Base-by-base conservation (phyloP, 345 rosid species). In the Eucalyptus polybractea region DNA sequence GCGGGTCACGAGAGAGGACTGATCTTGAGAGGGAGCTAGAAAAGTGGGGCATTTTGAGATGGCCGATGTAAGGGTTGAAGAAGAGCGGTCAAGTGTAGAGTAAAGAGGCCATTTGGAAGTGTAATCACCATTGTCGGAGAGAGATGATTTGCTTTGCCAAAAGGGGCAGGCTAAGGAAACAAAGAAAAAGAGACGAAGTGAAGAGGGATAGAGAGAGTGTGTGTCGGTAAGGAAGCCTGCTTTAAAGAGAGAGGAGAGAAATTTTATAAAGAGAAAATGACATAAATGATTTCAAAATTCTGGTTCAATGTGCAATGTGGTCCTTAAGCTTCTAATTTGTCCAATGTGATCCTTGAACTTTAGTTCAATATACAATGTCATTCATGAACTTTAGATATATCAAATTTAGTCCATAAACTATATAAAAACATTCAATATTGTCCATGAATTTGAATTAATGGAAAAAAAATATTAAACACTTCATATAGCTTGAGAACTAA, bases 161-260 rank as follows among this genome's bases (percentile, higher is more conserved):
- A 49, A 60, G 40, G 50, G 45, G 25, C 29, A 42, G 25, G 58
- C 54, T 11, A 58, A 86, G 76, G 80, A 69, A 31, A 40, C 24
- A 21, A 33, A 15, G 42, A 31, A 69, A 69, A 33, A 69, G 80
- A 33, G 80, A 69, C 5, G 80, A 69, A 69, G 42, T 1, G 4
- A 33, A 31, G 44, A 31, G 80, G 44, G 80, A 17, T 37, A 31
- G 67, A 25, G 65, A 58, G 44, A 31, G 80, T n/a, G 37, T n/a
- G 19, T 4, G 22, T 13, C 10, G 21, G 25, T 21, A 53, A 31
- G 42, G 42, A 31, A 33, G 96, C 98, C 98, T 85, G 96, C 80
- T 65, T 65, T 31, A 13, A 58, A 14, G 76, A 65, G 21, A 14
- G 37, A 14, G 37, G 33, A n/a, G 19, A 24, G 13, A 25, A 21